phyloP scores from a whole-genome alignment of 768 basidiomycete species.

The Mycena crocata region DNA sequence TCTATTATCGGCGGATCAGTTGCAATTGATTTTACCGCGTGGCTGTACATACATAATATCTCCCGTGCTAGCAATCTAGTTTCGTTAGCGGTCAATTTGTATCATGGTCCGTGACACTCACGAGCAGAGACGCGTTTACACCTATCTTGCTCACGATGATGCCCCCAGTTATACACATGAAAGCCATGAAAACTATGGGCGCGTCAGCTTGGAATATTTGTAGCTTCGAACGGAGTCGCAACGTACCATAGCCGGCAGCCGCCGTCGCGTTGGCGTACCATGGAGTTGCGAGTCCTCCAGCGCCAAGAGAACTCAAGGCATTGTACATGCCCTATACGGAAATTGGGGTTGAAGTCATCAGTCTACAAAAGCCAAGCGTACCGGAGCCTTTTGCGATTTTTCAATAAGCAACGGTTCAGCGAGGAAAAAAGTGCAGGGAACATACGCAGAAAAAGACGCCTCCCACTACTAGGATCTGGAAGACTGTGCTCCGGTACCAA shows the following conservation, averaged over 20 bases:
- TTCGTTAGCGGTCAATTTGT: background rate
- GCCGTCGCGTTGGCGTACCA: constrained; percentile 48
- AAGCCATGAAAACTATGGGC: constrained; percentile 44
- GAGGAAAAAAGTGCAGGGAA: constrained; percentile 31
- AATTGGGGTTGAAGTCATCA: background rate
- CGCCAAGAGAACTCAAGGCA: constrained; percentile 44
- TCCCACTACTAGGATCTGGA: constrained; percentile 47
- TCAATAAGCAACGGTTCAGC: background rate
- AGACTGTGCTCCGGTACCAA: constrained; percentile 46
- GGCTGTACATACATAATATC: constrained; percentile 42
- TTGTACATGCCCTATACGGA: constrained; percentile 46
- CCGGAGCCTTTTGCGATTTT: constrained; percentile 38
- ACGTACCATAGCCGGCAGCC: constrained; percentile 44
- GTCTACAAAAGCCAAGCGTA: constrained; percentile 10
- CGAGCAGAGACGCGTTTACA: constrained; percentile 39
- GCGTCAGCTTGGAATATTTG: background rate
- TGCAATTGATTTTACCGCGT: background rate
- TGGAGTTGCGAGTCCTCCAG: constrained; percentile 47
- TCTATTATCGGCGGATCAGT: constrained; percentile 24
- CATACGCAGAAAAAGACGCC: constrained; percentile 44
- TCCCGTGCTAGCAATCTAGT: constrained; percentile 44
- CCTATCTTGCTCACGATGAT: constrained; percentile 49
- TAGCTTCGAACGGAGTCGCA: background rate
- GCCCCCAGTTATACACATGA: constrained; percentile 45
- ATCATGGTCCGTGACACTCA: constrained; percentile 15